Evolutionary conservation across 441 rosid species (phyloP), one percentile per base, ranked within the genome.

Genomic region (Brassica hybrid): DNA sequence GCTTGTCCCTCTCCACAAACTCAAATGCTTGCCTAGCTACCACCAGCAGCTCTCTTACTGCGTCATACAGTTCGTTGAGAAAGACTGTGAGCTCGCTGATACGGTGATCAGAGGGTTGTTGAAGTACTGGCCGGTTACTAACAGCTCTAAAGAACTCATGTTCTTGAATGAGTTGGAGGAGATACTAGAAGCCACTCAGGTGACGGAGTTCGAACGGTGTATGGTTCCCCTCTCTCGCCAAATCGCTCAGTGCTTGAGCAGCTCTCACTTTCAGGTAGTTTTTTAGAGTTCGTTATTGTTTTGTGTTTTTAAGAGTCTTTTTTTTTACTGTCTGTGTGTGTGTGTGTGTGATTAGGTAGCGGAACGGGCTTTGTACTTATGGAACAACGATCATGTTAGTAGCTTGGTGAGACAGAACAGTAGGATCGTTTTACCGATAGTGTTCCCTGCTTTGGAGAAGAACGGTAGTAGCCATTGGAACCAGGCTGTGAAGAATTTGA

Each of bases 121-220:
- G 60, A 93, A 91, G 86, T 93, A 85, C 77, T 93, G 98, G 98
- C 98, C 95, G 1, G 74, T 90, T 71, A 89, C 95, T 21, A 93
- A 93, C 78, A 91, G 96, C 79, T 85, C 94, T 54, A 93, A 93
- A 88, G 96, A 93, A 82, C 91, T 93, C 69, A 88, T 93, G 94
- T 93, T 89, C 82, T 88, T 93, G 69, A 87, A 86, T 83, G 98
- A 91, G 76, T 79, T 93, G 81, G 98, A 93, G 85, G 98, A 93
- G 77, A 83, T 85, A 27, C 72, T 93, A 59, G 98, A 93, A 87
- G 91, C 89, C 58, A 90, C 94, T 69, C 94, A 86, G 77, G 79
- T 76, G 34, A 69, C 89, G 12, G 98, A 93, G 80, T 93, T 93
- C 74, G 94, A 89, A 75, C 84, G 88, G 14, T 91, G 94, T 76